Base-by-base conservation (phyloP, 805 yeast species). In the Pichia kluyveri region DNA sequence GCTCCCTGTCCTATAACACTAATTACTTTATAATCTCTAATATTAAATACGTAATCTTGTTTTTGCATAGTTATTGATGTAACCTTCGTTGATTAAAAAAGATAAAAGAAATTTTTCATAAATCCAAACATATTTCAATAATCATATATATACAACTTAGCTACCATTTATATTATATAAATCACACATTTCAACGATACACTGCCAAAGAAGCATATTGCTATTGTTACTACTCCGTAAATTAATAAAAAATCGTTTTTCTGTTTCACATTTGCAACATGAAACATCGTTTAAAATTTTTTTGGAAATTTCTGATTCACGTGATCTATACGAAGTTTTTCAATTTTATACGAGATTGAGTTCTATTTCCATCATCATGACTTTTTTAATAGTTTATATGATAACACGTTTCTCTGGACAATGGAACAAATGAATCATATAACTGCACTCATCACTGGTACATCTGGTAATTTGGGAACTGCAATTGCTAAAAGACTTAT, bases 401-500 rank as follows among this genome's bases (percentile, higher is more conserved):
- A 23, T 6, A 23, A 5, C 32, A 30, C 5, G 11, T 12, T 34
- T 34, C 8, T 14, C 2, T 12, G 17, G 14, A 28, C 43, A 30
- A 41, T 41, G 43, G 23, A 8, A 8, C 10, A 44, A 9, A 17
- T 38, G 10, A 18, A 44, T 12, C 62, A 59, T 41, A 52, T 52
- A 23, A 56, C 61, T 10, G 70, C 70, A 1, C 50, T 68, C 0
- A 65, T 68, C 14, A 65, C 69, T 1, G 71, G 71, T 9, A 66
- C 70, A 3, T 61, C 62, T 14, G 76, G 84, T 59, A 89, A 86
- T 60, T 75, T 93, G 32, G 99, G 99, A 7, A 69, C 86, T 52
- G 86, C 87, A 56, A 84, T 89, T 26, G 96, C 95, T 10, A 80
- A 83, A 61, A 72, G 97, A 44, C 69, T 93, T 30, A 71, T 93